Evolutionary conservation across 2,329 filamentous ascomycete genomes (phyloP).

Genomic region (Juglanconis sp.): DNA sequence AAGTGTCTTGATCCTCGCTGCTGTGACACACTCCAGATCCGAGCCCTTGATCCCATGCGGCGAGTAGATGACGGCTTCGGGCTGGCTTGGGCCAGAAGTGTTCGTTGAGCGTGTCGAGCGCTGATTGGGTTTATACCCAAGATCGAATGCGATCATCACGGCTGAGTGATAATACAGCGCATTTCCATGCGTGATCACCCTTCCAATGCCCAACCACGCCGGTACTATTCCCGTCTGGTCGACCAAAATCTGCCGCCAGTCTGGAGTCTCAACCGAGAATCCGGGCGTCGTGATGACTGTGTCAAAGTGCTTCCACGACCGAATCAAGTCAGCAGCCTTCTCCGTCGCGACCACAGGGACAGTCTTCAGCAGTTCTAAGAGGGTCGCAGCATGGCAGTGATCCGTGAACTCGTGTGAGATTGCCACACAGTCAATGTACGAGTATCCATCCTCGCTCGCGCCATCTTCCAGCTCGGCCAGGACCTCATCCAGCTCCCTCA

Average conservation of each 20-base stretch:
- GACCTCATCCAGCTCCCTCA: conserved; percentile 52
- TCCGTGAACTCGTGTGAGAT: conserved; percentile 68
- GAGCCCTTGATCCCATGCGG: conserved; percentile 56
- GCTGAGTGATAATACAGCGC: conserved; percentile 61
- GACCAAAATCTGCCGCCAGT: conserved; percentile 25
- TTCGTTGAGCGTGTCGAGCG: conserved; percentile 19
- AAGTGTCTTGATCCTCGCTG: conserved; percentile 46
- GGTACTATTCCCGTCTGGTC: conserved; percentile 40
- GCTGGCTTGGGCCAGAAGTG: conserved; percentile 22
- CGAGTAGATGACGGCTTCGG: conserved; percentile 60
- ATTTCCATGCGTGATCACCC: conserved; percentile 52
- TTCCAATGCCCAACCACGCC: conserved; percentile 58
- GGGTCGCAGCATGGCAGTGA: conserved; percentile 61
- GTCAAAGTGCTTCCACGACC: conserved; percentile 58
- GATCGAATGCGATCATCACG: conserved; percentile 53
- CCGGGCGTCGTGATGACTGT: conserved; percentile 47
- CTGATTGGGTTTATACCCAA: conserved; percentile 13
- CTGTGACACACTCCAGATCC: conserved; percentile 41
- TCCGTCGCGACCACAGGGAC: conserved; percentile 60
- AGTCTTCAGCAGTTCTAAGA: conserved; percentile 49
- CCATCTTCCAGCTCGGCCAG: conserved; percentile 45
- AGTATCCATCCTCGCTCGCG: conserved; percentile 18
- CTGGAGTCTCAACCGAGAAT: conserved; percentile 32
- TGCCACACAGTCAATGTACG: conserved; percentile 55
- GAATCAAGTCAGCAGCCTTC: conserved; percentile 55